Base-by-base conservation (phyloP, 2,329 filamentous ascomycete species). In the Tolypocladium tundrense region DNA sequence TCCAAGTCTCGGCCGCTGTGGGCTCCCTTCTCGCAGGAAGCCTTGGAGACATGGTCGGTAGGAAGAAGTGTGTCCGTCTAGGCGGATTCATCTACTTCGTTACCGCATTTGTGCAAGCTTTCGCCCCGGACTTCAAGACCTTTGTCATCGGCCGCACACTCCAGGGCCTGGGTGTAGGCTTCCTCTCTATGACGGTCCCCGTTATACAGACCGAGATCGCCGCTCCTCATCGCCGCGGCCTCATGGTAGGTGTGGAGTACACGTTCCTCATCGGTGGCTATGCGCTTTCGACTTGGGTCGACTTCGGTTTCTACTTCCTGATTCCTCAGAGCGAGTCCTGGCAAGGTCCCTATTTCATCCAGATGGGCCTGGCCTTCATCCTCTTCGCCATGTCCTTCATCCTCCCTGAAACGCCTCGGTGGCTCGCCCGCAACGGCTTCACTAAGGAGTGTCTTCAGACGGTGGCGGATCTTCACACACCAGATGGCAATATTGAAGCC, bases 381-480 rank as follows among this genome's bases (percentile, higher is more conserved):
- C 57, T 62, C 16, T 54, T 62, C 19, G 9, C 53, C 37, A 60
- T 60, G 58, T 63, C 61, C 13, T 60, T 62, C 35, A 54, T 61
- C 54, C 60, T 62, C 19, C 72, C 72, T 2, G 71, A 74, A 53
- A 73, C 72, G 0, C 72, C 72, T 21, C 67, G 71, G 45, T 76
- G 74, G 72, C 64, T 76, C 6, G 73, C 72, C 13, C 69, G 68
- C 54, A 75, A 74, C 57, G 72, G 50, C 6, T 62, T 62, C 43
- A 56, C 42, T 6, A 27, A 61, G 21, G 72, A 75, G 59, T 67
- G 67, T 55, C 64, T 75, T 7, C 72, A 43, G 42, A 43, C 42
- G n/a, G 42, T 43, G 6, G 42, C 42, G 42, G 42, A 43, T 10
- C 42, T 43, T 9, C 42, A 43, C n/a, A 43, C 42, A 8, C 42